Percentiles rank a stretch among this genome's conserved stretches.
Evolutionary conservation across 2,329 filamentous ascomycete genomes (phyloP).

Genomic region (Aspergillus quadricinctus): DNA sequence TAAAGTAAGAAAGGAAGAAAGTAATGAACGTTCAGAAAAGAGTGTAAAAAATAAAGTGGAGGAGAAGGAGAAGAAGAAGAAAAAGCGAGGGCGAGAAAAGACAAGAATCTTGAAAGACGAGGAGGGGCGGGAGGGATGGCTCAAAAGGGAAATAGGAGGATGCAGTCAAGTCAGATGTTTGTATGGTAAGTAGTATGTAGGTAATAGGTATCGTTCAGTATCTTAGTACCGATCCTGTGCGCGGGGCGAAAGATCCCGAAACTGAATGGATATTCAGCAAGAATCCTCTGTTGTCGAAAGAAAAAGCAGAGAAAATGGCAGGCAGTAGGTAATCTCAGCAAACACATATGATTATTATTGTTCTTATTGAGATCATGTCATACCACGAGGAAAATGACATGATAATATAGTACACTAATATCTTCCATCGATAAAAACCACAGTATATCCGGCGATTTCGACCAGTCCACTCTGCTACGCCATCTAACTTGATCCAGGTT

Average conservation of each 20-base stretch:
- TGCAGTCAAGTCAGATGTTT: background rate
- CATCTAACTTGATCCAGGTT: background rate
- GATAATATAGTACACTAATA: background rate
- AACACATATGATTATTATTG: background rate
- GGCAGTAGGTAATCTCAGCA: too few relatives aligned
- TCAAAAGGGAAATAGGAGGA: slow-evolving; percentile 15
- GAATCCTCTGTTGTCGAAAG: background rate
- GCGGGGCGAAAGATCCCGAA: background rate
- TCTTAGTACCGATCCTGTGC: background rate
- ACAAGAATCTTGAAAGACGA: slow-evolving; percentile 11
- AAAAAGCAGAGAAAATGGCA: background rate
- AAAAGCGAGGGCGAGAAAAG: slow-evolving; percentile 11
- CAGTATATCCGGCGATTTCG: slow-evolving; percentile 13
- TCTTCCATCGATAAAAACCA: background rate
- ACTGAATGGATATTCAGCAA: background rate
- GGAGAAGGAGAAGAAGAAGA: slow-evolving; percentile 14
- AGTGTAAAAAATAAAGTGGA: slow-evolving; percentile 13
- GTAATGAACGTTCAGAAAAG: slow-evolving; percentile 22
- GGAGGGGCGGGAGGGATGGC: slow-evolving; percentile 20
- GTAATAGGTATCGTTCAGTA: background rate
- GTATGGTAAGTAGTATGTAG: background rate
- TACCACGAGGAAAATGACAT: background rate
- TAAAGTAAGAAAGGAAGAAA: slow-evolving; percentile 21
- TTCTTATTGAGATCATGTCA: background rate
- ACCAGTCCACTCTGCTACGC: background rate